Evolutionary conservation across 1,284 basidiomycete species (phyloP), one percentile per base, ranked within the genome.

Genomic region (Meira nashicola): DNA sequence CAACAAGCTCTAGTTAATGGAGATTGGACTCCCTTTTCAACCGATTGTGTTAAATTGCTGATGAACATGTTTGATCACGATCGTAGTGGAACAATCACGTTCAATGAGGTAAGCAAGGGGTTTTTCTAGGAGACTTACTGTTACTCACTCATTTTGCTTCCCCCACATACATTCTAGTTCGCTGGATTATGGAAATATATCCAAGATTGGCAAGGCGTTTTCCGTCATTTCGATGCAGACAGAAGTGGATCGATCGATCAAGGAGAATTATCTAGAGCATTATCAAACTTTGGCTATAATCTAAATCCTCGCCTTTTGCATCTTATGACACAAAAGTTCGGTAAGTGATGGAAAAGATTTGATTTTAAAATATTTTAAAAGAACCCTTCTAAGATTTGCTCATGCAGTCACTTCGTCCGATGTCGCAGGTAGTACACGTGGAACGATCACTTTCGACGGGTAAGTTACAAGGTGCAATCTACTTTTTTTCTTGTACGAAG

Each of bases 31-130:
- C 64, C 67, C 0, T 73, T 73, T 46, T 69, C 71, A 28, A 43
- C 64, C 4, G 54, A 56, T 21, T 10, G 70, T 5, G 71, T 74
- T 58, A 71, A 73, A 58, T 68, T 74, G 71, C 70, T 74, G 15
- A 69, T 74, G 68, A 59, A 56, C 52, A 68, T 74, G 33, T 73
- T 73, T 41, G 72, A 74, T 55, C 64, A 67, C 10, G 70, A 72
- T 46, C 66, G 70, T 28, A 58, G 57, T 46, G 71, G 71, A 5
- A 65, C 65, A 41, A 68, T 74, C 62, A 68, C 67, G 58, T 74
- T 72, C 64, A 70, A 71, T 57, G 71, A 72, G 58, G 54, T 64
- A 38, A 23, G 46, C 17, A 40, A n/a, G 39, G n/a, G n/a, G 39
- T 37, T 38, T 17, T 53, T 56, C 5, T 54, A 17, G 12, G 33